These are phyloP conservation scores for Naganishia onofrii DNA, from an alignment of 768 basidiomycete species.

Conservation along the genomic window DNA sequence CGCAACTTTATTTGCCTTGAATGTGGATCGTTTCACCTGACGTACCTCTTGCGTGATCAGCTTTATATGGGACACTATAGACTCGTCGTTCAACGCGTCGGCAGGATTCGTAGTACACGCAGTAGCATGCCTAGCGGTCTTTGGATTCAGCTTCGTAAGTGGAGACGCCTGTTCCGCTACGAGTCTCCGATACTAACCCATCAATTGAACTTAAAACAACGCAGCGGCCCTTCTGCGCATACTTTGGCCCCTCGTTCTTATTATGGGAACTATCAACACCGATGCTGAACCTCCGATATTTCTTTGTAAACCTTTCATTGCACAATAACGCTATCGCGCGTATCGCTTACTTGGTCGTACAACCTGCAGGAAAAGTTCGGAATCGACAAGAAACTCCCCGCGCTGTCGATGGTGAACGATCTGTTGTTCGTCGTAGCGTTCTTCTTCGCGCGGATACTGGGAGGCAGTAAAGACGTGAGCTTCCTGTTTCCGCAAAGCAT, in stretches of 20 bases:
- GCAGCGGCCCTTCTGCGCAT: conserved; percentile 70
- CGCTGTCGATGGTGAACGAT: conserved; percentile 70
- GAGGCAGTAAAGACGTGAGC: conserved; percentile 58
- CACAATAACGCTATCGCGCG: too few relatives aligned
- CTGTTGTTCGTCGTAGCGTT: conserved; percentile 65
- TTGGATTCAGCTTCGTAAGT: conserved; percentile 68
- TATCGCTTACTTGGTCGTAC: neutral
- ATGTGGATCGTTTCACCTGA: neutral
- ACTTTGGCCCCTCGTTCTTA: conserved; percentile 72
- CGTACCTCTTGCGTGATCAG: conserved; percentile 28
- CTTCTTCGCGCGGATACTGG: conserved; percentile 68
- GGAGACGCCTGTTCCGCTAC: conserved; percentile 14
- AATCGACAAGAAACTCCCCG: conserved; percentile 69
- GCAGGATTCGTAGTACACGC: conserved; percentile 77
- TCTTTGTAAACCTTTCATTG: conserved; percentile 36
- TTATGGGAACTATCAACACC: conserved; percentile 83
- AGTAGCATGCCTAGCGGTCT: conserved; percentile 66
- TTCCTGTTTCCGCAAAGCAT: neutral
- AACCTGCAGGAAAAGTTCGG: conserved; percentile 44
- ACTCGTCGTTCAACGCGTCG: conserved; percentile 68
- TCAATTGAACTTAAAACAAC: neutral
- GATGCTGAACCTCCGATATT: conserved; percentile 87
- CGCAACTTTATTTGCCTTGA: neutral
- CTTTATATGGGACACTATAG: conserved; percentile 74
- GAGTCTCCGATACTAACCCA: neutral